Evolutionary conservation across 805 yeast species (phyloP).

Genomic region (Saccharomycopsis sp.): DNA sequence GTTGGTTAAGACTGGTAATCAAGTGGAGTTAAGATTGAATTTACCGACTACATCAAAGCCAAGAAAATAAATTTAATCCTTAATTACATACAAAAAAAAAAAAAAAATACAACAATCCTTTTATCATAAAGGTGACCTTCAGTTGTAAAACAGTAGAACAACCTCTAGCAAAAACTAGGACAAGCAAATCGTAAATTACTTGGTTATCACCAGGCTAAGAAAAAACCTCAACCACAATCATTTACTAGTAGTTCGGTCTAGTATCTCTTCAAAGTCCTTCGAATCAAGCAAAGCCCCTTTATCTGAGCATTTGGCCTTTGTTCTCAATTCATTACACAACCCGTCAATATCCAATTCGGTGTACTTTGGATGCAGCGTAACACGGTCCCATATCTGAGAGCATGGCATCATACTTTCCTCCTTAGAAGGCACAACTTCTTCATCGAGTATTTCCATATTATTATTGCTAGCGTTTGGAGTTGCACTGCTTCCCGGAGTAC

Average conservation of each 20-base stretch:
- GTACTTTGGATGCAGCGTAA: slow-evolving; percentile 88
- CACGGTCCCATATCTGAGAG: slow-evolving; percentile 93
- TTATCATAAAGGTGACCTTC: no score
- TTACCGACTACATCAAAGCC: no score
- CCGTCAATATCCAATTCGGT: slow-evolving; percentile 93
- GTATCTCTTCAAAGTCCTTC: slow-evolving; percentile 62
- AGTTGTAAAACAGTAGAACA: no score
- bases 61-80: no score
- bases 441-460: slow-evolving; percentile 28
- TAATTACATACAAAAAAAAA: no score
- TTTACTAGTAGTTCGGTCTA: slow-evolving; percentile 18
- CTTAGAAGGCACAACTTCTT: slow-evolving; percentile 59
- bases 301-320: slow-evolving; percentile 93
- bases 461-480: slow-evolving; percentile 18
- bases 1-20: slow-evolving; percentile 1
- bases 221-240: neutral
- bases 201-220: neutral
- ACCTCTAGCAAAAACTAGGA: neutral
- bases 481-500: slow-evolving; percentile 12
- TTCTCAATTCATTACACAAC: slow-evolving; percentile 78
- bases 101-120: no score
- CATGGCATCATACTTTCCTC: slow-evolving; percentile 60
- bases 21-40: neutral
- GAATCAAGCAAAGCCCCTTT: slow-evolving; percentile 83
- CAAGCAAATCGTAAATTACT: neutral